Base-by-base conservation (phyloP, 768 basidiomycete genomes). In the Lactarius hatsudake region DNA sequence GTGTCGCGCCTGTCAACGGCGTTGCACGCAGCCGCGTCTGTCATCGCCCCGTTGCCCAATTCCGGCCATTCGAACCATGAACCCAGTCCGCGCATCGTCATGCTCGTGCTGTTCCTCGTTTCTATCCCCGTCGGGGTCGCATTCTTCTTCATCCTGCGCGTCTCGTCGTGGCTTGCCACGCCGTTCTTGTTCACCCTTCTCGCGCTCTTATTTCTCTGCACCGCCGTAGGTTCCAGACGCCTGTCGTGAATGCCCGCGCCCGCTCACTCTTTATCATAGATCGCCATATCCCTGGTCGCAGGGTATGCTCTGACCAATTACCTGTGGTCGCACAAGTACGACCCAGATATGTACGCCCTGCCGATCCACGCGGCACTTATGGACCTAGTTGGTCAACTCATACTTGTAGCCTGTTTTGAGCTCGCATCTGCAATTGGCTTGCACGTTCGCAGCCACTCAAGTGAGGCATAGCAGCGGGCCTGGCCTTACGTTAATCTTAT, bases 271-370 rank as follows among this genome's bases (percentile, higher is more conserved):
- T 20, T 34, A 34, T 38, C 45, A 4, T 73, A 96, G 94, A 88
- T 91, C 32, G 75, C 82, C 15, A 77, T 86, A 65, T 94, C 94
- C 2, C 81, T 98, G 5, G 30, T 81, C 34, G 76, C 91, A 40
- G 94, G 91, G 1, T 84, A 81, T 59, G 72, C 74, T 13, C 79
- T 95, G 59, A 95, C 94, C 2, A 78, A 85, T 54, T 87, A 86
- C 74, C 83, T 97, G 32, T 96, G 94, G 94, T 83, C 84, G 0
- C 86, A 80, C 63, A 81, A 84, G 13, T 81, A 87, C 32, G 95
- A 98, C 75, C 95, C 95, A 6, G 95, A 98, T 75, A 88, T 91
- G 78, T 96, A 96, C 75, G 94, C 94, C 2, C 79, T 98, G n/a
- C 95, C 95, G 9, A 85, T 96, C 32, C 94, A 96, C 71, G 94